These are phyloP conservation scores for Kockiozyma suomiensis DNA, from an alignment of 805 yeast genomes.

Conservation along the genomic window DNA sequence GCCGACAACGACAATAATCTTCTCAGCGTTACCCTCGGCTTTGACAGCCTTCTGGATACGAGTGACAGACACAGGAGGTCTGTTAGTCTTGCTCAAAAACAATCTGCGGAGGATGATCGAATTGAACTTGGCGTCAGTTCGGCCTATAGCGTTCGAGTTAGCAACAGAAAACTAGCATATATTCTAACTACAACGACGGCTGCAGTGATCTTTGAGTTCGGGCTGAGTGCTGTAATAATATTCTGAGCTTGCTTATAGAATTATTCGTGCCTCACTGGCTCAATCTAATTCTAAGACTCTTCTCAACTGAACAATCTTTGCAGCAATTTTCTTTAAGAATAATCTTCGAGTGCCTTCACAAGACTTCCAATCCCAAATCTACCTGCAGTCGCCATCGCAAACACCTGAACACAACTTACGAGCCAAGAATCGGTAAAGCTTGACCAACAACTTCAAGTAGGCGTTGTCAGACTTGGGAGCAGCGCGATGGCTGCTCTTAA, in stretches of 20 bases:
- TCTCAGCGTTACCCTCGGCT: constrained; percentile 82
- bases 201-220: no score
- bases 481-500: constrained; percentile 92
- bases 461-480: constrained; percentile 99
- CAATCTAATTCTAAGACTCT: no score
- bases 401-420: constrained; percentile 60
- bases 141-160: constrained; percentile 55
- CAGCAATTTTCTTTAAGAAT: no score
- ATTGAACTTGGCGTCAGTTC: constrained; percentile 98
- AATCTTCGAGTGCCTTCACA: no score
- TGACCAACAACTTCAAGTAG: constrained; percentile 96
- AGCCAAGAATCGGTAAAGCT: constrained; percentile 98
- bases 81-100: constrained; percentile 97
- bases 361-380: neutral
- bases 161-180: no score
- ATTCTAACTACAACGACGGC: no score
- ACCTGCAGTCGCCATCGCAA: neutral
- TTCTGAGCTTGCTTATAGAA: no score
- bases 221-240: no score
- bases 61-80: constrained; percentile 98
- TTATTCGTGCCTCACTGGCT: no score
- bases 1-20: constrained; percentile 97
- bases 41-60: constrained; percentile 82
- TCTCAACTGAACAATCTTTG: no score
- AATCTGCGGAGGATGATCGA: constrained; percentile 90